Evolutionary conservation across 352 stramenopile genomes (phyloP).

Genomic region (Pythium diclinum): DNA sequence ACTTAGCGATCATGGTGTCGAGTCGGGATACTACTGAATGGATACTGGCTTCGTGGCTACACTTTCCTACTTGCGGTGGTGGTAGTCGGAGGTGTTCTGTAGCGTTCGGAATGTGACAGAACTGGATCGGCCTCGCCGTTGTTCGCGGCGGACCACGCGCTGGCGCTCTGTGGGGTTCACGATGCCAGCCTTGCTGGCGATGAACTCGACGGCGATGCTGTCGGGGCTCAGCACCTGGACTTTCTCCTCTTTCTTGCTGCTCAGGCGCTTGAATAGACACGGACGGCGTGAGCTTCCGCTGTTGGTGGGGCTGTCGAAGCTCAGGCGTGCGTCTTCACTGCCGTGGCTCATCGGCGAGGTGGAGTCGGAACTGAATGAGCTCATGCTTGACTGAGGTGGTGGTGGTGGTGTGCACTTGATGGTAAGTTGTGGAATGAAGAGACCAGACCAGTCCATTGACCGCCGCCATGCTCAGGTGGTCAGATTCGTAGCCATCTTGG

Average conservation of each 20-base stretch:
- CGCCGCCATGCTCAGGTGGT: too few relatives aligned
- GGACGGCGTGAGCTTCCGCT: not conserved
- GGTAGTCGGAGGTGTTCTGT: not conserved
- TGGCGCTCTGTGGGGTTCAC: slow-evolving; percentile 1
- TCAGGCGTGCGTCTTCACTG: not conserved
- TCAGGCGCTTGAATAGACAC: not conserved
- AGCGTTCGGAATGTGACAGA: not conserved
- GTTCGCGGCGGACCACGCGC: slow-evolving; percentile 11
- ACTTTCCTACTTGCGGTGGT: too few relatives aligned
- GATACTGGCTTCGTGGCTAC: too few relatives aligned
- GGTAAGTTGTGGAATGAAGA: slow-evolving; percentile 4
- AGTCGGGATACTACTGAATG: too few relatives aligned
- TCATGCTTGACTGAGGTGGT: slow-evolving; percentile 4
- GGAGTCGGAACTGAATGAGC: not conserved
- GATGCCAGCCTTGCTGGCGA: slow-evolving; percentile 14
- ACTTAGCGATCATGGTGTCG: too few relatives aligned
- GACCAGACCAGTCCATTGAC: too few relatives aligned
- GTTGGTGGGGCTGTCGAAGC: not conserved
- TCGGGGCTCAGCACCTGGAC: slow-evolving; percentile 10
- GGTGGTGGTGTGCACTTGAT: not conserved
- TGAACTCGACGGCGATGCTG: slow-evolving; percentile 15
- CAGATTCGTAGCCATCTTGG: too few relatives aligned
- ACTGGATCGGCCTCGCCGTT: slow-evolving; percentile 1
- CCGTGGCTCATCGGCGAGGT: not conserved
- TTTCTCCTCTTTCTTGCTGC: slow-evolving; percentile 5